Conservation (phyloP, 177 flowering plant species). For the Tripterygium wilfordii region DNA sequence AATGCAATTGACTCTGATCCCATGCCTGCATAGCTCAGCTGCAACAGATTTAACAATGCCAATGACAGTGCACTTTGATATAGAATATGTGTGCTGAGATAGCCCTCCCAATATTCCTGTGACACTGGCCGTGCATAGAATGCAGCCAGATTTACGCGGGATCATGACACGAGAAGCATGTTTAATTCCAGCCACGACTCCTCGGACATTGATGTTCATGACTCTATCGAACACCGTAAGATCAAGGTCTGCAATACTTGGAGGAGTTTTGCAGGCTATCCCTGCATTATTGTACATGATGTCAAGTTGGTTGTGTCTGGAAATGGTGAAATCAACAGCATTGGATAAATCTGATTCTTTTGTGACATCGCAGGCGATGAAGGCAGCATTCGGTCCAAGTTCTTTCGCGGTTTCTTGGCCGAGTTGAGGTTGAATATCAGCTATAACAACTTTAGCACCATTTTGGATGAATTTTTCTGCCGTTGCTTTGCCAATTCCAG, state of each 20-base stretch:
- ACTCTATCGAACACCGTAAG: conserved; percentile 39
- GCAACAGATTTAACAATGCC: conserved; percentile 24
- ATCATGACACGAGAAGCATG: conserved; percentile 74
- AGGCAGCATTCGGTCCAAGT: conserved; percentile 56
- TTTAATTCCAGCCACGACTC: conserved; percentile 55
- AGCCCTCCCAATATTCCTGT: conserved; percentile 28
- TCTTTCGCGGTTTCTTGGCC: conserved; percentile 40
- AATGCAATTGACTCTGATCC: conserved; percentile 47
- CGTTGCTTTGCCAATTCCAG: conserved; percentile 68
- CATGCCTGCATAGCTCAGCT: conserved; percentile 25
- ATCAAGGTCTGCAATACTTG: conserved; percentile 57
- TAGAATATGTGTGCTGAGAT: conserved; percentile 25
- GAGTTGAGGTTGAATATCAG: conserved; percentile 44
- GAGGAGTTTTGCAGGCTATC: conserved; percentile 43
- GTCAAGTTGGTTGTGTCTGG: conserved; percentile 43
- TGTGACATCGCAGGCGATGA: conserved; percentile 54
- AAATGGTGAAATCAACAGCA: conserved; percentile 55
- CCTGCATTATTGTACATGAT: conserved; percentile 81
- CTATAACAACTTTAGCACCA: conserved; percentile 71
- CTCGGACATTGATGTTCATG: conserved; percentile 57
- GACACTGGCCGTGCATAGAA: conserved; percentile 29
- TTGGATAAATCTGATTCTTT: conserved; percentile 48
- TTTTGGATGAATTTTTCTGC: conserved; percentile 49
- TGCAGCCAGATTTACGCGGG: conserved; percentile 34
- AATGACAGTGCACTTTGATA: conserved; percentile 22